These are phyloP conservation scores for Herpotrichia juniperi DNA, from an alignment of 2,329 filamentous ascomycete species.

Conservation along the genomic window DNA sequence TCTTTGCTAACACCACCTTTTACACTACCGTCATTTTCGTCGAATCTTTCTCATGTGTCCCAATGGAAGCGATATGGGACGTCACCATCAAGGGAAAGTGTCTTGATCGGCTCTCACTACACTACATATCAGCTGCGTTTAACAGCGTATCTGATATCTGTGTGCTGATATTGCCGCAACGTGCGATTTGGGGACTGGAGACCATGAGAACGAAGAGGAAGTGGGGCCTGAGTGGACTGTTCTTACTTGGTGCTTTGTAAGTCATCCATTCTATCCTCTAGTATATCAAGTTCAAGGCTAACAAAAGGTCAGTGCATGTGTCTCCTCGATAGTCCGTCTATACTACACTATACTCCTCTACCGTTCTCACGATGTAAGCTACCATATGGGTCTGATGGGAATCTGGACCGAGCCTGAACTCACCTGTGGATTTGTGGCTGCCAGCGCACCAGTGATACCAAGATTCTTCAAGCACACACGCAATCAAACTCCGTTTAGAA, in stretches of 20 bases:
- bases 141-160: constrained; percentile 26
- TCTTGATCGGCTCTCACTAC: constrained; percentile 16
- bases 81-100: constrained; percentile 15
- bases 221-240: constrained; percentile 17
- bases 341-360: constrained; percentile 17
- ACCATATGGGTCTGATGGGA: constrained; percentile 17
- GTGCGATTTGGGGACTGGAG: constrained; percentile 22
- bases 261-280: neutral
- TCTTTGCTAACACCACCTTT: constrained; percentile 20
- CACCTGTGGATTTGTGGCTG: constrained; percentile 19
- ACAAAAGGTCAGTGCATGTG: constrained; percentile 14
- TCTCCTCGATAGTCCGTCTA: constrained; percentile 14
- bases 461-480: constrained; percentile 15
- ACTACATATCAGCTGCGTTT: constrained; percentile 21
- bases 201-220: constrained; percentile 13
- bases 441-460: constrained; percentile 21
- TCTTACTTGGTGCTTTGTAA: constrained; percentile 18
- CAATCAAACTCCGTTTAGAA: neutral
- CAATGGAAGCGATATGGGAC: constrained; percentile 21
- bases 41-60: constrained; percentile 23
- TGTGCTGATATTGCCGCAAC: constrained; percentile 23
- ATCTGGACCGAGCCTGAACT: constrained; percentile 23
- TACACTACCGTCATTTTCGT: constrained; percentile 20
- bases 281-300: neutral
- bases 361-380: constrained; percentile 14